Percentiles rank a stretch among this genome's conserved stretches.
phyloP scores from a whole-genome alignment of 805 yeast species.

The Lachancea mirantina region DNA sequence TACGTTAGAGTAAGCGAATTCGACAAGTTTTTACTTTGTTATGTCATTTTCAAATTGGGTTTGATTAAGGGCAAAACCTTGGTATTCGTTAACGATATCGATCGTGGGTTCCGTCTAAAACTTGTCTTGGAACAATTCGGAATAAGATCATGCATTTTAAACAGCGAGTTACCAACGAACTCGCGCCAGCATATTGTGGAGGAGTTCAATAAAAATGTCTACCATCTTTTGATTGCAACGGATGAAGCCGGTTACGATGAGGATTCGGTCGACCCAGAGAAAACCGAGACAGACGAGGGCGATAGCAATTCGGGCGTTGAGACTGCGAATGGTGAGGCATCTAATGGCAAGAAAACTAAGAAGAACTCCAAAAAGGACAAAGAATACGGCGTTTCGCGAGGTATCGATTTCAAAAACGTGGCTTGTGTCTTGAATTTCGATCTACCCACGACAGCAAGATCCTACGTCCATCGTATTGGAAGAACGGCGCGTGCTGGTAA shows the following conservation, averaged over 20 bases:
- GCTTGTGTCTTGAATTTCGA: conserved; percentile 96
- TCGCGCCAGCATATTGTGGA: conserved; percentile 93
- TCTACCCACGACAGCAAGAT: conserved; percentile 79
- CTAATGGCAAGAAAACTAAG: conserved; percentile 19
- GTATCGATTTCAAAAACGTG: conserved; percentile 92
- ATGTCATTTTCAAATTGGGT: conserved; percentile 83
- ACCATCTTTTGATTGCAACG: conserved; percentile 84
- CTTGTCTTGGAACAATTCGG: conserved; percentile 93
- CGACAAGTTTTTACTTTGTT: conserved; percentile 84
- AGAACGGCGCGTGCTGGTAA: conserved; percentile 98
- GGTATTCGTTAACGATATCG: conserved; percentile 87
- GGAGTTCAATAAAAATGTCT: conserved; percentile 85
- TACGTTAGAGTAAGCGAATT: conserved; percentile 81
- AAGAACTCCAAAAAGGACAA: conserved; percentile 42
- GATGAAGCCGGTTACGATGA: conserved; percentile 77
- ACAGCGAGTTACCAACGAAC: conserved; percentile 87
- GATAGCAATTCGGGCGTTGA: conserved; percentile 9
- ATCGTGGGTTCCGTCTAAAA: conserved; percentile 89
- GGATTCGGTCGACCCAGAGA: too few species aligned
- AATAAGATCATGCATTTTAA: conserved; percentile 76
- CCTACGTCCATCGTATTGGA: conserved; percentile 90
- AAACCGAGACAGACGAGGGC: conserved; percentile 35
- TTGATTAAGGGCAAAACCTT: conserved; percentile 87
- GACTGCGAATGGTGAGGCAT: conserved; percentile 10
- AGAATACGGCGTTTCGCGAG: conserved; percentile 93